Percentiles rank a stretch among this genome's conserved stretches.
Evolutionary conservation across 345 rosid species (phyloP).

Genomic region (Melastoma malabathricum): DNA sequence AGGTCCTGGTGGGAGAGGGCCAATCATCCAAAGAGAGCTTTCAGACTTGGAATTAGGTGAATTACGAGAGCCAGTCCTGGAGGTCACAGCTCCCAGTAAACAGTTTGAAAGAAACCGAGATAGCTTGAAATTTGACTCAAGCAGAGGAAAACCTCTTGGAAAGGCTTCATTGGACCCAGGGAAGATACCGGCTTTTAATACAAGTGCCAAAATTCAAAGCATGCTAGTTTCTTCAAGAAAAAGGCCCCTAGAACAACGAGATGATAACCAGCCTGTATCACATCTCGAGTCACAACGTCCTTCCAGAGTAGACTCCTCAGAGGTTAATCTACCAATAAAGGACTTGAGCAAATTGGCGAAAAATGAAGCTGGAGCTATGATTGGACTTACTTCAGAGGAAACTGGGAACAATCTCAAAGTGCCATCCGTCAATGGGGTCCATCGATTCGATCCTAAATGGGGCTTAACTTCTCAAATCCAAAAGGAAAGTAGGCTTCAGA

Average conservation of each 20-base stretch:
- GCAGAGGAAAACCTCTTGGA: slow-evolving; percentile 42
- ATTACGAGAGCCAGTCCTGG: slow-evolving; percentile 56
- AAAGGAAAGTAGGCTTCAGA: slow-evolving; percentile 38
- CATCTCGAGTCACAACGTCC: slow-evolving; percentile 39
- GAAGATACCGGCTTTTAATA: slow-evolving; percentile 36
- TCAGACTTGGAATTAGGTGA: slow-evolving; percentile 93
- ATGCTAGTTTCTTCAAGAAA: slow-evolving; percentile 11
- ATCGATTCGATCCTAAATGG: slow-evolving; percentile 38
- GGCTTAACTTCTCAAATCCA: slow-evolving; percentile 28
- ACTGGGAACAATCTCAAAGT: slow-evolving; percentile 56
- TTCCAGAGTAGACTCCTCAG: slow-evolving; percentile 29
- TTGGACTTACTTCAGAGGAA: slow-evolving; percentile 41
- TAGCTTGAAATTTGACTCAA: slow-evolving; percentile 32
- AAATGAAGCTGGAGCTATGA: slow-evolving; percentile 29
- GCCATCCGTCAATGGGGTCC: slow-evolving; percentile 21
- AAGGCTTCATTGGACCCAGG: slow-evolving; percentile 34
- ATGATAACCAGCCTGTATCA: slow-evolving; percentile 33
- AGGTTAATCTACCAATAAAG: slow-evolving; percentile 26
- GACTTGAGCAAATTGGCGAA: slow-evolving; percentile 44
- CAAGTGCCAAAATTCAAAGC: slow-evolving; percentile 15
- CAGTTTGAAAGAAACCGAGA: slow-evolving; percentile 56
- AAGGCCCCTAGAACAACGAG: slow-evolving; percentile 35
- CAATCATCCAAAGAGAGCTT: slow-evolving; percentile 54
- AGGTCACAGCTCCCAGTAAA: slow-evolving; percentile 36
- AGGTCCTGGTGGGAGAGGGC: slow-evolving; percentile 36